Evolutionary conservation across 257 asterid species (phyloP).

Genomic region (Solanum tacnaense): DNA sequence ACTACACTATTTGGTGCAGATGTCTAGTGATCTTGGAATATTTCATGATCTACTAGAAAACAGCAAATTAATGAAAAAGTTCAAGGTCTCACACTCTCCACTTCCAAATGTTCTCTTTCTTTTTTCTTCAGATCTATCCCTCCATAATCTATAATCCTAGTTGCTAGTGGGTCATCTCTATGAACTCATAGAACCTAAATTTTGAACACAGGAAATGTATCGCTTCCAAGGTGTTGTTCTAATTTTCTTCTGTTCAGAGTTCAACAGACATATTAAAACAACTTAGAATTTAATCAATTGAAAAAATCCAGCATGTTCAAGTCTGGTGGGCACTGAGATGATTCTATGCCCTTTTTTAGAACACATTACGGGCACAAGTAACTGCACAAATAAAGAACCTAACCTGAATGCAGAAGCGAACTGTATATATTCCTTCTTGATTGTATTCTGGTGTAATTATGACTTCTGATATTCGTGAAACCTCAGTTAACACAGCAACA

Average conservation of each 20-base stretch:
- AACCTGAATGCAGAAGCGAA: slow-evolving; percentile 98
- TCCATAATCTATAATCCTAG: not conserved
- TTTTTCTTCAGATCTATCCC: not conserved
- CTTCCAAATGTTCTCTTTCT: not conserved
- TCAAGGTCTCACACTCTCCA: not conserved
- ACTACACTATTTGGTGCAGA: not conserved
- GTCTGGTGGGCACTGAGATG: not conserved
- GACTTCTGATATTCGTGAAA: slow-evolving; percentile 85
- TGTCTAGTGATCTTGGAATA: not conserved
- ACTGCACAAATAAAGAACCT: not conserved
- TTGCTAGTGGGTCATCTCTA: not conserved
- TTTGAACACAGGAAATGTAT: not conserved
- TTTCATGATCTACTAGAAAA: not conserved
- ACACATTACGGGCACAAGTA: not conserved
- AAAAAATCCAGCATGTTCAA: not conserved
- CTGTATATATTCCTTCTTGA: slow-evolving; percentile 91
- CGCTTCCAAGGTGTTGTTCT: not conserved
- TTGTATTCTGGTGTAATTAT: slow-evolving; percentile 88
- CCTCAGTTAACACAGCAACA: slow-evolving; percentile 96
- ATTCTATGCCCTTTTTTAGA: not conserved
- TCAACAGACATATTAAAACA: not conserved
- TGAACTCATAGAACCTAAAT: not conserved
- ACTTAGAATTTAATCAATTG: not conserved
- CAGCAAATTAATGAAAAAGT: not conserved
- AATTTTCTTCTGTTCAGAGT: not conserved